A percentile compares a stretch with the other conserved stretches of the same genome.
Evolutionary conservation across 2,329 filamentous ascomycete species (phyloP).

Genomic region (Aureobasidium namibiae): DNA sequence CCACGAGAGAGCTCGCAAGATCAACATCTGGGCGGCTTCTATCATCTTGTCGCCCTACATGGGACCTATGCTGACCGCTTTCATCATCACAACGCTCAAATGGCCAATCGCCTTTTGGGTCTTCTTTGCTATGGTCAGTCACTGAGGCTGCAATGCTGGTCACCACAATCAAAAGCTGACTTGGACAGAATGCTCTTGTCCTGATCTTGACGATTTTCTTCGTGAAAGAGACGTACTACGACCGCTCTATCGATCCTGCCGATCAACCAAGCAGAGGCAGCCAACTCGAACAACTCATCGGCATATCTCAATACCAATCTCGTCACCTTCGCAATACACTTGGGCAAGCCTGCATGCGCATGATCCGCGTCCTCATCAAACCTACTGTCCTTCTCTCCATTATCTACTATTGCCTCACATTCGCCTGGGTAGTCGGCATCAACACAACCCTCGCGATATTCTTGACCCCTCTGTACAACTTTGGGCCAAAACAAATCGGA

Average conservation of each 20-base stretch:
- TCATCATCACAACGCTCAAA: constrained; percentile 36
- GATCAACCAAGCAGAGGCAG: constrained; percentile 27
- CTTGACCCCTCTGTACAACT: constrained; percentile 29
- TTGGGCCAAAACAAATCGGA: constrained; percentile 40
- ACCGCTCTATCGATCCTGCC: constrained; percentile 29
- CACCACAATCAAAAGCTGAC: not conserved
- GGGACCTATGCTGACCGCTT: constrained; percentile 37
- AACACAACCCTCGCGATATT: constrained; percentile 21
- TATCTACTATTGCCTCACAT: constrained; percentile 32
- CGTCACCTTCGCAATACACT: constrained; percentile 26
- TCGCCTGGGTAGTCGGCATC: constrained; percentile 21
- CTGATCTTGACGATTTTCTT: constrained; percentile 35
- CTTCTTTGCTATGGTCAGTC: constrained; percentile 29
- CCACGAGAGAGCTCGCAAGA: constrained; percentile 40
- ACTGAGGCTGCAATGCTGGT: too few relatives aligned
- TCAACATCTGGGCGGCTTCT: constrained; percentile 32
- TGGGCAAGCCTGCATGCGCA: constrained; percentile 28
- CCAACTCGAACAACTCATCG: constrained; percentile 26
- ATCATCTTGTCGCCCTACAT: constrained; percentile 34
- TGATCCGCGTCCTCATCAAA: constrained; percentile 31
- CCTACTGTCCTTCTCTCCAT: constrained; percentile 26
- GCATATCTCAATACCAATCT: constrained; percentile 26
- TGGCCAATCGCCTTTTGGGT: constrained; percentile 45
- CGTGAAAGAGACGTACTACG: constrained; percentile 44
- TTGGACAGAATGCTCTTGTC: constrained; percentile 18